Conservation (phyloP, 257 asterid species). For the Gardenia jasminoides region DNA sequence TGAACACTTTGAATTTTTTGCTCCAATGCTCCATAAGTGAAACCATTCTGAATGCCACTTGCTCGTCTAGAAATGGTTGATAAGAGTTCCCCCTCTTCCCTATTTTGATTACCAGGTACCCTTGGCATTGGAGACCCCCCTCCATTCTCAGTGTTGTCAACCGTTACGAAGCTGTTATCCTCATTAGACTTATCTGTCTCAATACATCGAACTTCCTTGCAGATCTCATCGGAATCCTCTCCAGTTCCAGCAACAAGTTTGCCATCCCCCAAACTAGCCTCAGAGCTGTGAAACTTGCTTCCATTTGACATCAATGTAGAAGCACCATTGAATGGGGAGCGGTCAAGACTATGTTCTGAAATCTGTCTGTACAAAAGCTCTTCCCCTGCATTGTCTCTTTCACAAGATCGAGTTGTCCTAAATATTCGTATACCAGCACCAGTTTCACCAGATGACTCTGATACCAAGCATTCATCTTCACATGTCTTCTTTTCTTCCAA, state of each 20-base stretch:
- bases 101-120: constrained; percentile 27
- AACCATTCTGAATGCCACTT: constrained; percentile 32
- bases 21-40: constrained; percentile 40
- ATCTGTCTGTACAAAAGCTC: constrained; percentile 16
- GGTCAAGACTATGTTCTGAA: constrained; percentile 10
- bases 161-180: constrained; percentile 26
- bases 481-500: constrained; percentile 16
- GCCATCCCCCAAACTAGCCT: constrained; percentile 35
- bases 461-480: constrained; percentile 34
- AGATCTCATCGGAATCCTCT: constrained; percentile 57
- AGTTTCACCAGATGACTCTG: constrained; percentile 32
- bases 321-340: constrained; percentile 23
- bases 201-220: constrained; percentile 70
- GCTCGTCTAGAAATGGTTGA: constrained; percentile 37
- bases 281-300: constrained; percentile 26
- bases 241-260: constrained; percentile 27
- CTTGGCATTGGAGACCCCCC: constrained; percentile 37
- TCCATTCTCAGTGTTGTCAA: constrained; percentile 41
- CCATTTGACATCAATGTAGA: constrained; percentile 15
- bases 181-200: constrained; percentile 49
- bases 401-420: not conserved
- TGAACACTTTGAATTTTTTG: constrained; percentile 52
- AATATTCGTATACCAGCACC: constrained; percentile 11
- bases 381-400: constrained; percentile 25
- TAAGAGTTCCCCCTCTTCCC: constrained; percentile 28